Evolutionary conservation across 1,284 basidiomycete species (phyloP).

Genomic region (Coniophora puteana): DNA sequence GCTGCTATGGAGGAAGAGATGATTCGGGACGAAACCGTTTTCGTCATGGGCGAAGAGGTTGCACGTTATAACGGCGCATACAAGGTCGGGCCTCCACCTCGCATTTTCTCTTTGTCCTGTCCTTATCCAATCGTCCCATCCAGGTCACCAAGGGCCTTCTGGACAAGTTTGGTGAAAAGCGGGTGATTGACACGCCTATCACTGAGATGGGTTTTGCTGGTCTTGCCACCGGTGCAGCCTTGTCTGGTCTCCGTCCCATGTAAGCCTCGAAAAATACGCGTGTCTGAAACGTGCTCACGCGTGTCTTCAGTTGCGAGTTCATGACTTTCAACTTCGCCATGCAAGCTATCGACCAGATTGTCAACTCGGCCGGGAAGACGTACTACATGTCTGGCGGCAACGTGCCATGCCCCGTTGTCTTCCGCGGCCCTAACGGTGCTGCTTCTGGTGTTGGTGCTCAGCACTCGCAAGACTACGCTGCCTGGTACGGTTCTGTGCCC

Average conservation of each 20-base stretch:
- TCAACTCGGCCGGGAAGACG: constrained; percentile 99
- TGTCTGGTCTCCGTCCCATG: constrained; percentile 94
- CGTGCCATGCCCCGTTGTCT: constrained; percentile 96
- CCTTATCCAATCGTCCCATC: constrained; percentile 8
- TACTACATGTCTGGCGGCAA: constrained; percentile 99
- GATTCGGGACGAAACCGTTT: constrained; percentile 93
- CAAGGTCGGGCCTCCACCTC: constrained; percentile 67
- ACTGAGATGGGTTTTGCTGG: constrained; percentile 99
- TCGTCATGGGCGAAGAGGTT: constrained; percentile 97
- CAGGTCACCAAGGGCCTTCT: constrained; percentile 96
- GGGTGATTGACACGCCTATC: constrained; percentile 97
- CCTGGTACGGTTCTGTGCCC: constrained; percentile 96
- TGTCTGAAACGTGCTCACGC: constrained; percentile 10
- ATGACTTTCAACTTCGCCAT: constrained; percentile 98
- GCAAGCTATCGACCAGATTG: constrained; percentile 99
- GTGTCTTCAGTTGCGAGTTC: constrained; percentile 84
- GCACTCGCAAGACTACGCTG: constrained; percentile 89
- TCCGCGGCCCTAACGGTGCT: constrained; percentile 99
- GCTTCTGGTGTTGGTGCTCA: constrained; percentile 95
- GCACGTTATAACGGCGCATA: constrained; percentile 99
- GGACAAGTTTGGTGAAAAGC: constrained; percentile 99
- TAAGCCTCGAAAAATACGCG: constrained; percentile 28
- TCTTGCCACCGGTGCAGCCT: constrained; percentile 91
- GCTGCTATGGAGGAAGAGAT: constrained; percentile 99
- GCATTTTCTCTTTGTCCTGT: constrained; percentile 3